These are phyloP conservation scores for Albifimbria verrucaria DNA, from an alignment of 2,329 filamentous ascomycete species.

Conservation along the genomic window DNA sequence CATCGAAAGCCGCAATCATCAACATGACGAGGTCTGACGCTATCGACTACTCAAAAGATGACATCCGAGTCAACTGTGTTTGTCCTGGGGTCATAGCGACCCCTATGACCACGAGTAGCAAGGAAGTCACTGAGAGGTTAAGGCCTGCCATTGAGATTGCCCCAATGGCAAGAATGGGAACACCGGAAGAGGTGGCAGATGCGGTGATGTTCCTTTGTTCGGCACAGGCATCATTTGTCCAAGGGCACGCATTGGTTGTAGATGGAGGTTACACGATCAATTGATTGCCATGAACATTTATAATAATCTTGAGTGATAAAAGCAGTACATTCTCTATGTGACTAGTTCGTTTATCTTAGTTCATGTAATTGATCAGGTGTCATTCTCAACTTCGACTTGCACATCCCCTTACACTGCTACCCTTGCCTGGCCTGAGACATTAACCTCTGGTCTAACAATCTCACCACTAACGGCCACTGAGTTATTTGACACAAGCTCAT, in stretches of 20 bases:
- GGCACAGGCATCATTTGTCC: slow-evolving; percentile 45
- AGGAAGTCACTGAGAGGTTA: slow-evolving; percentile 35
- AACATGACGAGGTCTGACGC: slow-evolving; percentile 55
- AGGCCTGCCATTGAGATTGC: slow-evolving; percentile 40
- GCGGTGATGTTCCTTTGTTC: slow-evolving; percentile 47
- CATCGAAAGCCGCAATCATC: slow-evolving; percentile 56
- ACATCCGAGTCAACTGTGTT: slow-evolving; percentile 51
- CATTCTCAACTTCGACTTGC: no score
- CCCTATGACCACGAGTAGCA: slow-evolving; percentile 38
- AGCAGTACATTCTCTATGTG: no score
- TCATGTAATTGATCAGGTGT: no score
- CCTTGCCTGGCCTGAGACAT: no score
- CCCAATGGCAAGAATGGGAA: slow-evolving; percentile 49
- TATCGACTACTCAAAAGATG: slow-evolving; percentile 49
- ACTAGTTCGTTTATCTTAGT: no score
- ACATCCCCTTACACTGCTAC: no score
- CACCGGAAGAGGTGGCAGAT: slow-evolving; percentile 45
- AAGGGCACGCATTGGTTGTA: slow-evolving; percentile 49
- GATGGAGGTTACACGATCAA: slow-evolving; percentile 53
- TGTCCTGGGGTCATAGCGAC: slow-evolving; percentile 62
- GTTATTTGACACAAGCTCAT: no score
- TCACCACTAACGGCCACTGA: no score
- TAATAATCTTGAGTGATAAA: no score
- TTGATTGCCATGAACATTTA: no score
- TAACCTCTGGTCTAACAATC: no score